Evolutionary conservation across 1,139 yeast genomes (phyloP).

Genomic region (Arxiozyma heterogenica): DNA sequence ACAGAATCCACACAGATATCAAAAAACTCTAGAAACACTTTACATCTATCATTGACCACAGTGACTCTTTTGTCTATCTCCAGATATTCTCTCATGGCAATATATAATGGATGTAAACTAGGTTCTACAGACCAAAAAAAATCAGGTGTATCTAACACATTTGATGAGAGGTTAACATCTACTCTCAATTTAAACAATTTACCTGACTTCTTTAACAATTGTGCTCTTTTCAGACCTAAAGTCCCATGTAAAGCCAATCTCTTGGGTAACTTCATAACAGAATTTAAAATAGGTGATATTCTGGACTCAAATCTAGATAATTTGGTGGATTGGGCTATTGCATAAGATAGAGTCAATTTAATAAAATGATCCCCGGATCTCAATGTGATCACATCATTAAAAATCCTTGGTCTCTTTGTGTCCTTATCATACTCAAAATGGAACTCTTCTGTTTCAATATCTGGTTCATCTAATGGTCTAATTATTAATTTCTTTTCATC

Average conservation of each 20-base stretch:
- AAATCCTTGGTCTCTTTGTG: slow-evolving; percentile 78
- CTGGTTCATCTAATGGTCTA: slow-evolving; percentile 77
- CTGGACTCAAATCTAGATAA: slow-evolving; percentile 83
- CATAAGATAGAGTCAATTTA: slow-evolving; percentile 88
- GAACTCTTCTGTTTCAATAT: slow-evolving; percentile 90
- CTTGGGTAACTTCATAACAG: slow-evolving; percentile 81
- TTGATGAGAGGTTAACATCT: slow-evolving; percentile 85
- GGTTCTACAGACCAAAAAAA: slow-evolving; percentile 97
- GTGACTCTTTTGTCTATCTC: slow-evolving; percentile 93
- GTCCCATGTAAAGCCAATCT: slow-evolving; percentile 84
- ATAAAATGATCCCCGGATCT: slow-evolving; percentile 88
- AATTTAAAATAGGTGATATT: slow-evolving; percentile 74
- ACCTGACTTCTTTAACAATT: slow-evolving; percentile 79
- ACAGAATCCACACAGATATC: slow-evolving; percentile 90
- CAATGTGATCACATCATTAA: slow-evolving; percentile 87
- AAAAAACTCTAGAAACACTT: slow-evolving; percentile 85
- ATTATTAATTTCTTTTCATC: slow-evolving; percentile 41
- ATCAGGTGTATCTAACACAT: slow-evolving; percentile 89
- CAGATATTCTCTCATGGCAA: slow-evolving; percentile 81
- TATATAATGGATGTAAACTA: slow-evolving; percentile 81
- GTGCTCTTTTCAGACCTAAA: slow-evolving; percentile 68
- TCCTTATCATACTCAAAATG: slow-evolving; percentile 83
- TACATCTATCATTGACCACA: slow-evolving; percentile 86
- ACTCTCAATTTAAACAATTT: slow-evolving; percentile 80
- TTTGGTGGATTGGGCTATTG: slow-evolving; percentile 93